Evolutionary conservation across 2,329 filamentous ascomycete genomes (phyloP), one percentile per base, ranked within the genome.

Genomic region (Cordyceps cicadae): DNA sequence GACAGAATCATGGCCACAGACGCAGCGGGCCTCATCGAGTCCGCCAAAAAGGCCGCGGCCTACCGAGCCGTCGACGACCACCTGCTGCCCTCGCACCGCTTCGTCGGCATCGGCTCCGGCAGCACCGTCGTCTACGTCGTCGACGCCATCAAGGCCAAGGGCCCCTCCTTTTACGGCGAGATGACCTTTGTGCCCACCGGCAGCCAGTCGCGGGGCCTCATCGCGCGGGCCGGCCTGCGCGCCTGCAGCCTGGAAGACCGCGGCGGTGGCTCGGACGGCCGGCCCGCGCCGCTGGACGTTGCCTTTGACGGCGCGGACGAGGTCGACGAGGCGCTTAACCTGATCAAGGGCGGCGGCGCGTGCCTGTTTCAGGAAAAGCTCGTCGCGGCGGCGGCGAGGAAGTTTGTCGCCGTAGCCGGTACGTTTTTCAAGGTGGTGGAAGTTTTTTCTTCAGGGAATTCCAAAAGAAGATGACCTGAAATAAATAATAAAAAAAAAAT

Each of bases 301-400:
- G 90, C 89, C 54, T 99, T 99, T 71, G 94, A 99, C 70, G 94
- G 94, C 59, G 94, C 94, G 4, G 94, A 99, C 72, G 94, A 99
- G 78, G 92, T 99, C 37, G 94, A 99, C 71, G 87, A 90, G 52
- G 89, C 95, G 57, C 77, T 99, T 63, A 99, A 97, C 75, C 91
- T 93, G 71, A 97, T 99, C 78, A 97, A 97, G 79, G 94, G 94
- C 59, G 94, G 94, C 54, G 94, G 94, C 62, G 94, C 92, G n/a
- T 99, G 94, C 75, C 77, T 97, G 61, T 96, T 96, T 78, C 94
- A 97, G 75, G 94, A 99, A 77, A 99, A 99, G 79, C 81, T 99
- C 41, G 92, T 99, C 5, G 92, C 92, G 5, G 85, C 90, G 63
- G 84, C 88, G 54, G 88, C 91, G 3, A 89, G 86, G 74, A 89